Conservation (phyloP, 2,329 filamentous ascomycete species). For the Trichoderma arundinaceum region DNA sequence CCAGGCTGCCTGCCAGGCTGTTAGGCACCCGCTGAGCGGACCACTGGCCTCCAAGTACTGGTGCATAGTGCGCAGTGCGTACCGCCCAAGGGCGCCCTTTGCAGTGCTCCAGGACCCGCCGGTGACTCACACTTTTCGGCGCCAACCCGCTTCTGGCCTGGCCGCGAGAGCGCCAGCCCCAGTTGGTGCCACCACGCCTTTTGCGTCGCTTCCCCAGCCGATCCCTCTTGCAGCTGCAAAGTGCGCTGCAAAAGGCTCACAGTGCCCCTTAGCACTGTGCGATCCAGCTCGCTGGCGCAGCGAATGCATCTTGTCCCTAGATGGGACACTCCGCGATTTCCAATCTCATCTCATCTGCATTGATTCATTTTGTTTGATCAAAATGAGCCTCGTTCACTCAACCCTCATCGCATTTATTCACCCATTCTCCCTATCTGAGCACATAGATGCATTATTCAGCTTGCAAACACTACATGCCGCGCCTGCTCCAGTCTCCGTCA, state of each 20-base stretch:
- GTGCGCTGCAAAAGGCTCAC: neutral
- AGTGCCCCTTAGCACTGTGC: neutral
- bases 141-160: slow-evolving; percentile 41
- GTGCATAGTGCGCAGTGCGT: neutral
- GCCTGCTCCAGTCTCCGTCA: no score
- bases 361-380: no score
- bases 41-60: slow-evolving; percentile 13
- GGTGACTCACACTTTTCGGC: slow-evolving; percentile 46
- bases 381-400: no score
- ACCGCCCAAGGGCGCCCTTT: slow-evolving; percentile 35
- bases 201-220: slow-evolving; percentile 25
- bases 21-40: slow-evolving; percentile 19
- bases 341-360: no score
- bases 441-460: no score
- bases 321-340: no score
- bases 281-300: no score
- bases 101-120: slow-evolving; percentile 38
- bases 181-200: slow-evolving; percentile 29
- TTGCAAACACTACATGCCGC: no score
- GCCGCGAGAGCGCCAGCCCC: slow-evolving; percentile 35
- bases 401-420: no score
- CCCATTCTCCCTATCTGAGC: no score
- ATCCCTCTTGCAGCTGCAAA: neutral
- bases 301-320: no score
- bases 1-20: slow-evolving; percentile 17